Evolutionary conservation across 2,329 filamentous ascomycete genomes (phyloP).

Genomic region (Aspergillus persii): DNA sequence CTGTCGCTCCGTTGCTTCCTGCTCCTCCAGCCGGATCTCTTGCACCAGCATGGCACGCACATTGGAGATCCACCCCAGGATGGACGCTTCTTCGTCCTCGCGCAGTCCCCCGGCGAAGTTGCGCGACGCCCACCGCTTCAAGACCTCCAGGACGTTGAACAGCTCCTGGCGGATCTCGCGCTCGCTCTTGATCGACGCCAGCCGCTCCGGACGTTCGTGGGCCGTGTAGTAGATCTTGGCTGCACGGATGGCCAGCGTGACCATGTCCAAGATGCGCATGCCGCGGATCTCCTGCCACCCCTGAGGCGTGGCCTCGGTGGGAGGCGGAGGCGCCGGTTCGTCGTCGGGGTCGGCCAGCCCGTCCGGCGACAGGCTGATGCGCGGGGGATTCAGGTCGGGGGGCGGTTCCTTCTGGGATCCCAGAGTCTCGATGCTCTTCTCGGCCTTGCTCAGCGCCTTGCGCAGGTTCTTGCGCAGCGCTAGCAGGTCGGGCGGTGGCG

Average conservation of each 20-base stretch:
- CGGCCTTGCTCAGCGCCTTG: constrained; percentile 66
- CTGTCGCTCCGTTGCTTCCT: constrained; percentile 68
- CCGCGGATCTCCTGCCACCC: constrained; percentile 87
- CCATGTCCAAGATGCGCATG: constrained; percentile 85
- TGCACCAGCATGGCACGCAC: constrained; percentile 73
- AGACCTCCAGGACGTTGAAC: constrained; percentile 79
- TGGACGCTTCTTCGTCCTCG: constrained; percentile 71
- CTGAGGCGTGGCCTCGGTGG: constrained; percentile 41
- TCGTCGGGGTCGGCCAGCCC: constrained; percentile 43
- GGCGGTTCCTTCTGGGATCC: constrained; percentile 31
- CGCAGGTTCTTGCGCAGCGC: constrained; percentile 71
- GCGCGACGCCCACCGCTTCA: constrained; percentile 86
- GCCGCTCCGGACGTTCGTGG: constrained; percentile 79
- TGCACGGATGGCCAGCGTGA: constrained; percentile 91
- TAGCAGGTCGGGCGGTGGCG: constrained; percentile 77
- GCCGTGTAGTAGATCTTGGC: constrained; percentile 96
- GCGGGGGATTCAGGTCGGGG: constrained; percentile 26
- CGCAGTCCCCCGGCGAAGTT: constrained; percentile 82
- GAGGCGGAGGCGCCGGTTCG: constrained; percentile 28
- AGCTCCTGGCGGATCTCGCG: constrained; percentile 80
- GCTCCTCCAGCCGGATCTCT: constrained; percentile 74
- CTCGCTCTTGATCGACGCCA: constrained; percentile 85
- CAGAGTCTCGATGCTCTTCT: constrained; percentile 59
- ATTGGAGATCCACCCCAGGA: constrained; percentile 74
- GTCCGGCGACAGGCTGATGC: constrained; percentile 32